These are phyloP conservation scores for Aureoboletus auriporus DNA, from an alignment of 768 basidiomycete genomes.

Conservation along the genomic window DNA sequence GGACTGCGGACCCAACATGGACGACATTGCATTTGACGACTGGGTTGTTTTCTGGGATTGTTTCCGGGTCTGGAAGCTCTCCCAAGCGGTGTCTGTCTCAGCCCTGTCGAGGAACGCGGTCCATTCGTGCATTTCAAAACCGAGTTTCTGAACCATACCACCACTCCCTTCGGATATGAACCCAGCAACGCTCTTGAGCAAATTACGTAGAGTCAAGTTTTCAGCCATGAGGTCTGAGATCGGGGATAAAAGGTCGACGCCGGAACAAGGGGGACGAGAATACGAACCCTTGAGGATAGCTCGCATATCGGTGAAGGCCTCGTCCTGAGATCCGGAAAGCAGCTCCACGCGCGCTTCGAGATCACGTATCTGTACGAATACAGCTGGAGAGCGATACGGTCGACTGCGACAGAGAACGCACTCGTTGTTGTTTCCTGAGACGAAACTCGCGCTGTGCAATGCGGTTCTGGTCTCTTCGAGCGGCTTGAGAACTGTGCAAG, in stretches of 20 bases:
- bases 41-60: slow-evolving; percentile 27
- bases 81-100: slow-evolving; percentile 92
- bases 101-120: slow-evolving; percentile 77
- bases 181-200: slow-evolving; percentile 68
- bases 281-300: slow-evolving; percentile 70
- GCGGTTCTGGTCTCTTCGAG: slow-evolving; percentile 83
- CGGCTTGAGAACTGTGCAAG: slow-evolving; percentile 71
- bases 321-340: slow-evolving; percentile 88
- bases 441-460: slow-evolving; percentile 94
- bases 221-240: slow-evolving; percentile 78
- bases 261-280: background rate
- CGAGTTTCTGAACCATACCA: slow-evolving; percentile 71
- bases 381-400: background rate
- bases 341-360: slow-evolving; percentile 95
- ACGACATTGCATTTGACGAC: slow-evolving; percentile 27
- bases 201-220: slow-evolving; percentile 77
- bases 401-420: slow-evolving; percentile 26
- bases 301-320: slow-evolving; percentile 78
- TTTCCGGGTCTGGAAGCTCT: slow-evolving; percentile 78
- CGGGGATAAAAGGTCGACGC: slow-evolving; percentile 4
- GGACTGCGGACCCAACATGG: slow-evolving; percentile 26
- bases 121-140: slow-evolving; percentile 76
- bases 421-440: slow-evolving; percentile 85
- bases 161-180: slow-evolving; percentile 90
- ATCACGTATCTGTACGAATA: slow-evolving; percentile 72